phyloP scores from a whole-genome alignment of 768 basidiomycete species.

The Serpula lacrymans region DNA sequence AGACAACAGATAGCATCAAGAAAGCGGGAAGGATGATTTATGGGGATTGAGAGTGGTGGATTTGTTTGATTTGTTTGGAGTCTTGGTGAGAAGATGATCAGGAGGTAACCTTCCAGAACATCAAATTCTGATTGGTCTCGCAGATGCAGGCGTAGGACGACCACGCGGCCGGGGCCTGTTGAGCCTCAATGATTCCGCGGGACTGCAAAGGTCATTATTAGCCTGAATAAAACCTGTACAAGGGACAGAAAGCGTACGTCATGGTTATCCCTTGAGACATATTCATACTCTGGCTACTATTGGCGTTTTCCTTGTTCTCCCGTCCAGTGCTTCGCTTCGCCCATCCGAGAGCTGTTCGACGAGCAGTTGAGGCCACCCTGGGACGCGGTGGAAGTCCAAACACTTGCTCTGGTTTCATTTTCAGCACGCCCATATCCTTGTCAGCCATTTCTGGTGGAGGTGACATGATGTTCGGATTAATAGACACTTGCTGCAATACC shows the following conservation, averaged over 20 bases:
- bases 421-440: conserved; percentile 38
- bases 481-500: conserved; percentile 40
- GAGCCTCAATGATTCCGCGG: conserved; percentile 39
- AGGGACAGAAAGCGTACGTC: conserved; percentile 45
- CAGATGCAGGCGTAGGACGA: conserved; percentile 33
- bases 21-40: conserved; percentile 1
- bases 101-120: conserved; percentile 4
- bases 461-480: conserved; percentile 40
- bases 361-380: conserved; percentile 50
- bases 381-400: conserved; percentile 37
- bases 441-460: conserved; percentile 32
- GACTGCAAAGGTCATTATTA: conserved; percentile 21
- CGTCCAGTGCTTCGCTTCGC: conserved; percentile 57
- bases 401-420: conserved; percentile 31
- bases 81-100: background rate
- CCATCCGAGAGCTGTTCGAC: conserved; percentile 60
- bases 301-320: conserved; percentile 52
- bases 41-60: too few relatives aligned
- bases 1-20: conserved; percentile 1
- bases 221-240: background rate
- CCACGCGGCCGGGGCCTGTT: conserved; percentile 45
- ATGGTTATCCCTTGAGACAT: conserved; percentile 36
- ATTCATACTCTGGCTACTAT: conserved; percentile 35
- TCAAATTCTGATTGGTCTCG: conserved; percentile 23
- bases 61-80: background rate